These are phyloP conservation scores for Cytospora schulzeri DNA, from an alignment of 2,329 filamentous ascomycete genomes.

Conservation along the genomic window DNA sequence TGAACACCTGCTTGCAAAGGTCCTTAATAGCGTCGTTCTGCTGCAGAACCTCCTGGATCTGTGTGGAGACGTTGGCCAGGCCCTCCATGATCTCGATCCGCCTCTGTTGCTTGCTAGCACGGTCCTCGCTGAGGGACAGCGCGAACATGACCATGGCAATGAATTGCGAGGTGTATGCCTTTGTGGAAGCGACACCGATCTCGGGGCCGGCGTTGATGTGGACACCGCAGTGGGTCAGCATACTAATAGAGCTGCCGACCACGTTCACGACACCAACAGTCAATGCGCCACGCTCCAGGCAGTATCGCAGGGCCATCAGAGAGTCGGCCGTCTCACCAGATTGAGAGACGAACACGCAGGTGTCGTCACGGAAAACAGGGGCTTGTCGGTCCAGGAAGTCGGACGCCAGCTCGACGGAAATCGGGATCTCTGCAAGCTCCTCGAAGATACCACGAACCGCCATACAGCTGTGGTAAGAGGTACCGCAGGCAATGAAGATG, in stretches of 20 bases:
- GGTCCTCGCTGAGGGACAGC: constrained; percentile 92
- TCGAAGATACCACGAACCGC: constrained; percentile 97
- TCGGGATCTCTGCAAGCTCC: constrained; percentile 96
- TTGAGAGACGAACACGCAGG: constrained; percentile 97
- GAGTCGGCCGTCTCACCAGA: constrained; percentile 99
- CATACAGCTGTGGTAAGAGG: constrained; percentile 99
- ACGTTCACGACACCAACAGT: constrained; percentile 99
- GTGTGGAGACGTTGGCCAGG: constrained; percentile 80
- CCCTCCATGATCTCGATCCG: constrained; percentile 97
- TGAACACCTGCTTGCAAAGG: constrained; percentile 88
- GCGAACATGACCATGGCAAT: constrained; percentile 99
- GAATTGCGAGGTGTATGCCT: constrained; percentile 99
- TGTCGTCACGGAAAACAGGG: constrained; percentile 98
- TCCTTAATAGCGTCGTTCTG: constrained; percentile 94
- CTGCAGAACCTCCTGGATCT: constrained; percentile 90
- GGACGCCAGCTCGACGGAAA: constrained; percentile 93
- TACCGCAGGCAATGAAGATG: constrained; percentile 99
- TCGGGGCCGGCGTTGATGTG: constrained; percentile 99
- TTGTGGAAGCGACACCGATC: constrained; percentile 98
- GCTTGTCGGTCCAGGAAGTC: constrained; percentile 97
- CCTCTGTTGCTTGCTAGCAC: constrained; percentile 88
- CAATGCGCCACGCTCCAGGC: constrained; percentile 92
- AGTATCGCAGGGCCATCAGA: constrained; percentile 95
- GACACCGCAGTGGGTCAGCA: constrained; percentile 98
- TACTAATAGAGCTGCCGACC: constrained; percentile 96